Evolutionary conservation across 2,329 filamentous ascomycete genomes (phyloP), one percentile per base, ranked within the genome.

Genomic region (Cladosporium sp.): DNA sequence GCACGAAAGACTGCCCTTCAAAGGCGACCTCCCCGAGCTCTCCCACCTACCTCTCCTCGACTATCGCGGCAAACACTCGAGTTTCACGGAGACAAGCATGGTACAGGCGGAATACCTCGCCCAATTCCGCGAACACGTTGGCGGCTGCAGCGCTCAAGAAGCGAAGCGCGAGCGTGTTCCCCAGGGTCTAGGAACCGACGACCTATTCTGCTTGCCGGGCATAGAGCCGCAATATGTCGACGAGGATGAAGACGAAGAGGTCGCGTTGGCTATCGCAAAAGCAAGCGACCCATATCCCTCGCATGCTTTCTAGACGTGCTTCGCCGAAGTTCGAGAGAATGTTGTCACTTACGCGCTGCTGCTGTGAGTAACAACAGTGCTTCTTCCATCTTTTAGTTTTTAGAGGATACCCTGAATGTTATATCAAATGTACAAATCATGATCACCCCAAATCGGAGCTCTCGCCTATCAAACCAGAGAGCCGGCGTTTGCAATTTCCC

Each of bases 121-220:
- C 0, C 60, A 72, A 12, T 92, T 93, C 62, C 78, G 82, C 38
- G 67, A 69, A 45, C 71, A 79, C 3, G 76, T 88, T 12, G 89
- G 89, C n/a, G 79, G 78, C 1, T 95, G 89, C 60, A 64, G 65
- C 19, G 65, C 61, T 2, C 65, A 69, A 7, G 62, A 62, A 20
- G 63, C 60, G 50, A 61, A 60, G 4, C 66, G 57, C 59, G 63
- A 43, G 58, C 62, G 61, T 43, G 61, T 53, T 38, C 62, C 27
- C 57, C 68, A n/a, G 65, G 67, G 20, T 11, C 11, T 33, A 33
- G 20, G 71, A 33, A 73, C 79, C 1, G 68, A 71, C 25, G 83
- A 88, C 62, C 67, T 90, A 42, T 91, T 91, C 63, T 91, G 86
- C 60, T 69, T 73, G 22, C 52, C 62, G 13, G 62, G 58, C 3